Evolutionary conservation across 75 land plant species (phyloP), one percentile per base, ranked within the genome.

Genomic region (Picea glauca): DNA sequence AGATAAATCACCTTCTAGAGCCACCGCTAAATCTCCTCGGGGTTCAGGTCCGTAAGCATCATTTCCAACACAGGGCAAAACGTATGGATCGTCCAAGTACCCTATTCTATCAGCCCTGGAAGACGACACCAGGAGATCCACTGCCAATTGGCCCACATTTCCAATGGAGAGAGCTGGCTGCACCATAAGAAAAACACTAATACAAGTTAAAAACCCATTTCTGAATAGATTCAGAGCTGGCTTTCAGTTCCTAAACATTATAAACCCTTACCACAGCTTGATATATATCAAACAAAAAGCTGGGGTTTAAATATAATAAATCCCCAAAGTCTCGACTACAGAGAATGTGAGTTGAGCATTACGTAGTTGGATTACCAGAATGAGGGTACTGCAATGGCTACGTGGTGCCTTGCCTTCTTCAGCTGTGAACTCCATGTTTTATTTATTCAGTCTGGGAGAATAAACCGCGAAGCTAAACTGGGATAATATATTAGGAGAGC

Each of bases 141-240:
- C 82, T 6, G 96, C 94, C 30, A 98, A 80, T 81, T 98, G 99
- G 50, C 98, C 99, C 62, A 90, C 99, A 79, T 98, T 98, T 13
- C 99, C 99, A 59, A 95, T 95, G 35, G 99, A 95, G 62, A 98
- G 81, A 17, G 94, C 96, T 14, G 99, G 99, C 99, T 98, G 81
- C 18, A 33, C 33, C 26, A 56, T 15, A 50, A 13, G 20, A 58
- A 60, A 63, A 40, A 8, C 31, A 33, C 60, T 78, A 64, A 4
- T 40, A 40, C 5, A 46, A 77, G 12, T 4, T 17, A 57, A 54
- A 54, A 65, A 1, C 50, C 2, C 33, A 76, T 32, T 26, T 46
- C 60, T 18, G 62, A 31, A 35, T 38, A 74, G 56, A 54, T 58
- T 20, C 56, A 46, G n/a, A 77, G 58, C 75, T 68, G 43, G 4